Percentiles rank a stretch among this genome's conserved stretches.
These are phyloP conservation scores for Diospyros kaki DNA, from an alignment of 148 eudicot genomes.

Conservation along the genomic window DNA sequence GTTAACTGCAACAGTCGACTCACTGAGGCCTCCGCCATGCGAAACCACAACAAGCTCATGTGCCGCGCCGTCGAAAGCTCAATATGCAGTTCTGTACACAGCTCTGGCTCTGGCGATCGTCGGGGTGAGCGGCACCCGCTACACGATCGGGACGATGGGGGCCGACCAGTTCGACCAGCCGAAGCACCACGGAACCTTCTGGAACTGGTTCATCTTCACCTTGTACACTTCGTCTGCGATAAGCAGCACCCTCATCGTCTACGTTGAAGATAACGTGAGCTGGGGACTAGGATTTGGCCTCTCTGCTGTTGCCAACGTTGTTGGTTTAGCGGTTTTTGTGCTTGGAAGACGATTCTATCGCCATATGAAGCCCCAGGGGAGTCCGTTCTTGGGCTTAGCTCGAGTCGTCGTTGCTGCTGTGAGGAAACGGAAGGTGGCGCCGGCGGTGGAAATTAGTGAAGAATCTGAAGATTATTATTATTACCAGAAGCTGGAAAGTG, in stretches of 20 bases:
- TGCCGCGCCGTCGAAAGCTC: slow-evolving; percentile 30
- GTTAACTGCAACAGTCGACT: slow-evolving; percentile 28
- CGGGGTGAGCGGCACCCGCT: slow-evolving; percentile 41
- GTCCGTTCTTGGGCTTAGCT: slow-evolving; percentile 30
- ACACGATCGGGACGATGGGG: slow-evolving; percentile 40
- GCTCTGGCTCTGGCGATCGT: slow-evolving; percentile 28
- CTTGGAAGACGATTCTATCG: slow-evolving; percentile 29
- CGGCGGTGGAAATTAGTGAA: neutral
- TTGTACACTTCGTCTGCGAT: slow-evolving; percentile 24
- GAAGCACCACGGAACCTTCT: slow-evolving; percentile 36
- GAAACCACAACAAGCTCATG: slow-evolving; percentile 20
- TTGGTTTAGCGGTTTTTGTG: slow-evolving; percentile 34
- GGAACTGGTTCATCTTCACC: slow-evolving; percentile 41
- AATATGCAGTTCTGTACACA: slow-evolving; percentile 29
- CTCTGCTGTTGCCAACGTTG: slow-evolving; percentile 23
- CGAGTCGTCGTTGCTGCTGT: slow-evolving; percentile 29
- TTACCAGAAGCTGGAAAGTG: neutral
- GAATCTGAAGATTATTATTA: slow-evolving; percentile 4
- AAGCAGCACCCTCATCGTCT: slow-evolving; percentile 34
- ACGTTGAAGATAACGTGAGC: slow-evolving; percentile 37
- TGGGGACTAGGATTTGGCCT: slow-evolving; percentile 35
- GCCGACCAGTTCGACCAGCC: slow-evolving; percentile 33
- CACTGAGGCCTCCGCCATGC: slow-evolving; percentile 43
- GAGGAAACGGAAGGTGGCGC: slow-evolving; percentile 19
- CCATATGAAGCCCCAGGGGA: slow-evolving; percentile 26